Evolutionary conservation across 2,329 filamentous ascomycete genomes (phyloP), one percentile per base, ranked within the genome.

Genomic region (Mollisiaceae sp.): DNA sequence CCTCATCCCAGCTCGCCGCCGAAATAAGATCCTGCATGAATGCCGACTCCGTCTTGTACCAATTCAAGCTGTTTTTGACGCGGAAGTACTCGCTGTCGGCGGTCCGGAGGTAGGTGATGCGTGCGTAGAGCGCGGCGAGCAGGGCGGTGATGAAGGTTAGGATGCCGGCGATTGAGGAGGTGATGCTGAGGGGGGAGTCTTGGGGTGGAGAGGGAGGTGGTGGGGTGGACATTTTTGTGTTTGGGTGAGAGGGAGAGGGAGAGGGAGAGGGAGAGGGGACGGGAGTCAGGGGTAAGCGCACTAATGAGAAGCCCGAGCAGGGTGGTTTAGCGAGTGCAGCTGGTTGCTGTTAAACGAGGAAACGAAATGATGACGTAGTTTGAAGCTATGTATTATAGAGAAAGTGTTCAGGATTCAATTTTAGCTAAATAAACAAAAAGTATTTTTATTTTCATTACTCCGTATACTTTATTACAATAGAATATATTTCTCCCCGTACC

Each of bases 31-130:
- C 79, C 2, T 77, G 72, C 15, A 84, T 77, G 78, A 79, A 83
- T 6, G 77, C 74, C 2, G 79, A 81, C 72, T 83, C 81, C 0
- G 80, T 83, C 70, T 83, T 83, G 72, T 79, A 83, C 81, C 81
- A 83, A 8, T 76, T 79, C 8, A 83, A 74, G 4, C 78, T 79
- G 1, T 79, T 77, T 66, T 83, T 83, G 63, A 82, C 79, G 41
- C 78, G 78, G 66, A 83, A 81, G 63, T 82, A 83, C 71, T 83
- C 82, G 11, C 77, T 75, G 64, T 82, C 78, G 60, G 81, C 81
- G 67, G 81, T 81, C 43, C 79, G 79, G 27, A 83, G 73, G 65
- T 82, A 82, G 8, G 75, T 79, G 56, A 83, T 69, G 39, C 80
- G 79, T 4, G 77, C 80, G 63, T 81, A 83, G n/a, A 75, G 68